Conservation (phyloP, 2,329 filamentous ascomycete species). For the Fusarium proliferatum region DNA sequence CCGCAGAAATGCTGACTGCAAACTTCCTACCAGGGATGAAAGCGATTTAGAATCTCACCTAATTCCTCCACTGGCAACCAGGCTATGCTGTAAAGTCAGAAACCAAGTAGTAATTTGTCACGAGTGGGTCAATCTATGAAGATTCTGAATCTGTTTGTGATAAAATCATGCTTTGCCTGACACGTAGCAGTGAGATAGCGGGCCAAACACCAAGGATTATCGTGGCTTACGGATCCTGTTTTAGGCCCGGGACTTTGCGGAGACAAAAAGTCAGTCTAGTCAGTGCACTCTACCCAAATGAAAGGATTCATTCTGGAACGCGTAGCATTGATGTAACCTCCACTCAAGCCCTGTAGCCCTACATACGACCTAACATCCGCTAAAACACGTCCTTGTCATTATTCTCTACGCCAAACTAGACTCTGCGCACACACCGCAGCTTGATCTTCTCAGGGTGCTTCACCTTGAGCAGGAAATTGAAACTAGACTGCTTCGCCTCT, state of each 20-base stretch:
- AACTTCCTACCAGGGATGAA: not conserved
- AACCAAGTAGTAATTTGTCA: accelerated
- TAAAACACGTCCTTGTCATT: not conserved
- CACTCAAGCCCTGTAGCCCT: constrained; percentile 2
- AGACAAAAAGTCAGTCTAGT: not conserved
- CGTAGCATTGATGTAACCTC: not conserved
- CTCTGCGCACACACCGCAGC: constrained; percentile 31
- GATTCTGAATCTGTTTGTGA: not conserved
- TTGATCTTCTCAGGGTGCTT: constrained; percentile 38
- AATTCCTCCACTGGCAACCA: not conserved
- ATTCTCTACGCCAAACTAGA: not conserved
- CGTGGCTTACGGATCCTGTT: not conserved
- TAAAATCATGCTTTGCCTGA: not conserved
- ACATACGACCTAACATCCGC: not conserved
- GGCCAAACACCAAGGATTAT: not conserved
- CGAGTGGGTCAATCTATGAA: not conserved
- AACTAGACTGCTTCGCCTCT: constrained; percentile 38
- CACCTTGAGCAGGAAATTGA: constrained; percentile 41
- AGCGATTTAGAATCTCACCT: not conserved
- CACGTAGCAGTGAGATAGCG: not conserved
- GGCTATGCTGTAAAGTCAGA: not conserved
- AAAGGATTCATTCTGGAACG: not conserved
- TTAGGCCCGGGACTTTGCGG: not conserved
- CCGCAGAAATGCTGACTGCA: not conserved
- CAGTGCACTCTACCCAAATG: not conserved